A percentile compares a stretch with the other conserved stretches of the same genome.
These are phyloP conservation scores for Rutidosis leptorrhynchoides DNA, from an alignment of 129 eudicot species.

Conservation along the genomic window DNA sequence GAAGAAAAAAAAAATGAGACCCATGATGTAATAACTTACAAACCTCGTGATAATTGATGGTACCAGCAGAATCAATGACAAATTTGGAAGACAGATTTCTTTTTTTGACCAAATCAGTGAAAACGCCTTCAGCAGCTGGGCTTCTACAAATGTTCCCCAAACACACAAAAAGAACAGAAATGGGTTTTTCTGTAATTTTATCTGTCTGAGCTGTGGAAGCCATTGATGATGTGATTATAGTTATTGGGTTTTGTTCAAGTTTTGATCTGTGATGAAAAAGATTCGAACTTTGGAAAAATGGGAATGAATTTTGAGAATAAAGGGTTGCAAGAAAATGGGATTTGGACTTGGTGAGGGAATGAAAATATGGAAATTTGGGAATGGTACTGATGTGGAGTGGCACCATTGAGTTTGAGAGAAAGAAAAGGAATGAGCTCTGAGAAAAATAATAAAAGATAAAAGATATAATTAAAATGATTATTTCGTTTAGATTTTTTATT, in stretches of 20 bases:
- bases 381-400: slow-evolving; percentile 34
- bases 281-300: slow-evolving; percentile 32
- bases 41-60: slow-evolving; percentile 97
- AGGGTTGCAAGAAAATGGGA: slow-evolving; percentile 32
- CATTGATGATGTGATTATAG: slow-evolving; percentile 49
- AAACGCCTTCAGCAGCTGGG: slow-evolving; percentile 99
- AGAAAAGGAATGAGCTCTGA: slow-evolving; percentile 17
- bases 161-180: slow-evolving; percentile 86
- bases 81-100: slow-evolving; percentile 64
- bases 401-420: slow-evolving; percentile 37
- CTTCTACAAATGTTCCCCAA: slow-evolving; percentile 96
- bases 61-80: slow-evolving; percentile 91
- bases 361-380: slow-evolving; percentile 26
- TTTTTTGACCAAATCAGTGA: slow-evolving; percentile 66
- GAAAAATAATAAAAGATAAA: no score
- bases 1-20: slow-evolving; percentile 7
- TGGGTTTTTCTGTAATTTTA: slow-evolving; percentile 43
- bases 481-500: no score
- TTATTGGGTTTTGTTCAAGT: slow-evolving; percentile 22
- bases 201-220: slow-evolving; percentile 43
- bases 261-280: slow-evolving; percentile 21
- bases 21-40: slow-evolving; percentile 16
- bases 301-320: slow-evolving; percentile 16
- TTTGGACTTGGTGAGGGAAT: slow-evolving; percentile 39
- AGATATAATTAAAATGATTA: no score